A percentile compares a stretch with the other conserved stretches of the same genome.
These are phyloP conservation scores for Talaromyces stipitatus DNA, from an alignment of 495 filamentous ascomycete species.

Conservation along the genomic window DNA sequence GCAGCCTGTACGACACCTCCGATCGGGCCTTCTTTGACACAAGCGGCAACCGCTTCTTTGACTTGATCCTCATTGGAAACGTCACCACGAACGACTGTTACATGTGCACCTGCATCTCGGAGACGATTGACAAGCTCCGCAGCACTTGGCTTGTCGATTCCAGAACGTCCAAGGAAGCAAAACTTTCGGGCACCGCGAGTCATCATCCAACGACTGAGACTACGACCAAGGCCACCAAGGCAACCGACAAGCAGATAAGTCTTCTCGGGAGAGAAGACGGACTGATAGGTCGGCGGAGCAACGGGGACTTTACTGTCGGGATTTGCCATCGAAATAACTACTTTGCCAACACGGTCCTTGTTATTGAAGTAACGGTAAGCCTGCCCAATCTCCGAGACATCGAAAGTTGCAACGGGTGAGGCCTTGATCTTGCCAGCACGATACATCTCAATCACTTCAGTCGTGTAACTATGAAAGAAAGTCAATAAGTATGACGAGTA, in stretches of 20 bases:
- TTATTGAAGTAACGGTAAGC: not conserved
- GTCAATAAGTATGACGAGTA: too few relatives aligned
- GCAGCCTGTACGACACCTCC: slow-evolving; percentile 10
- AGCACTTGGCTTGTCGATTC: slow-evolving; percentile 9
- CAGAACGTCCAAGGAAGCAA: slow-evolving; percentile 26
- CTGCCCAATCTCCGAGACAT: not conserved
- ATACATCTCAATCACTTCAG: not conserved
- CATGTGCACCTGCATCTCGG: slow-evolving; percentile 11
- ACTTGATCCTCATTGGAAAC: slow-evolving; percentile 18
- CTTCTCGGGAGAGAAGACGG: slow-evolving; percentile 10
- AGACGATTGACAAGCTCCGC: slow-evolving; percentile 16
- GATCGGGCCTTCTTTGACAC: not conserved
- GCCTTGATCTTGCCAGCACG: not conserved
- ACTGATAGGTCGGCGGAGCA: slow-evolving; percentile 5
- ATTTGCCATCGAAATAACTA: not conserved
- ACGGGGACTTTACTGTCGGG: too few relatives aligned
- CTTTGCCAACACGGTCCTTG: not conserved
- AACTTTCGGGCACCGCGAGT: slow-evolving; percentile 26
- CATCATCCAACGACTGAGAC: slow-evolving; percentile 25
- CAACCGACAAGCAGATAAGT: slow-evolving; percentile 29
- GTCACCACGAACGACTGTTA: slow-evolving; percentile 23
- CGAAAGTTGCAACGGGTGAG: not conserved
- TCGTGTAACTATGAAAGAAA: not conserved
- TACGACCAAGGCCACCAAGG: slow-evolving; percentile 27
- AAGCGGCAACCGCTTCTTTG: slow-evolving; percentile 9